phyloP scores from a whole-genome alignment of 108 stramenopile genomes.

The Nannochloropsis gaditana region DNA sequence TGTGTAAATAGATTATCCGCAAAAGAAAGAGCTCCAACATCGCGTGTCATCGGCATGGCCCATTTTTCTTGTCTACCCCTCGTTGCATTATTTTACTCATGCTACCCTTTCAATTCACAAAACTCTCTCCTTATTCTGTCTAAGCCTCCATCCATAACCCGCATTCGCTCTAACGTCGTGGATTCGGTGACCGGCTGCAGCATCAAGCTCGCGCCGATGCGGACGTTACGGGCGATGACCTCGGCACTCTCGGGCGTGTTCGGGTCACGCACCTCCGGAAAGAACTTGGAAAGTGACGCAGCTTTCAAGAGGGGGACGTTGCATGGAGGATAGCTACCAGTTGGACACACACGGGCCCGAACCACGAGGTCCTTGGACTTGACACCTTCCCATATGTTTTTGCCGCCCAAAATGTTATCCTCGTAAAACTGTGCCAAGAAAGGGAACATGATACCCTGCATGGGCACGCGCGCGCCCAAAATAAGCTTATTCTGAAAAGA shows the following conservation, averaged over 20 bases:
- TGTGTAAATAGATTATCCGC: no score
- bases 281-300: not conserved
- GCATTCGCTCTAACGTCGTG: constrained; percentile 4
- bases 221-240: not conserved
- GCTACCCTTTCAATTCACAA: not conserved
- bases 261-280: not conserved
- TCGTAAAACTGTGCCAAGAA: constrained; percentile 8
- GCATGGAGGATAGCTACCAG: not conserved
- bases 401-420: not conserved
- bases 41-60: no score
- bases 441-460: not conserved
- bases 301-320: not conserved
- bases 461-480: not conserved
- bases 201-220: constrained; percentile 6
- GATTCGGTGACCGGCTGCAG: not conserved
- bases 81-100: not conserved
- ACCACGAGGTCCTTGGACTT: constrained; percentile 5
- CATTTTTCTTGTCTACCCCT: no score
- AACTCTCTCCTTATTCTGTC: not conserved
- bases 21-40: no score
- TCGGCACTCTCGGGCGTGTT: not conserved
- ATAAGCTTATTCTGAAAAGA: constrained; percentile 13
- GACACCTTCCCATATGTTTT: not conserved
- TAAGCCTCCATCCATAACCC: not conserved
- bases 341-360: not conserved